A percentile compares a stretch with the other conserved stretches of the same genome.
Conservation (phyloP, 1,284 basidiomycete species). For the Cerioporus squamosus region DNA sequence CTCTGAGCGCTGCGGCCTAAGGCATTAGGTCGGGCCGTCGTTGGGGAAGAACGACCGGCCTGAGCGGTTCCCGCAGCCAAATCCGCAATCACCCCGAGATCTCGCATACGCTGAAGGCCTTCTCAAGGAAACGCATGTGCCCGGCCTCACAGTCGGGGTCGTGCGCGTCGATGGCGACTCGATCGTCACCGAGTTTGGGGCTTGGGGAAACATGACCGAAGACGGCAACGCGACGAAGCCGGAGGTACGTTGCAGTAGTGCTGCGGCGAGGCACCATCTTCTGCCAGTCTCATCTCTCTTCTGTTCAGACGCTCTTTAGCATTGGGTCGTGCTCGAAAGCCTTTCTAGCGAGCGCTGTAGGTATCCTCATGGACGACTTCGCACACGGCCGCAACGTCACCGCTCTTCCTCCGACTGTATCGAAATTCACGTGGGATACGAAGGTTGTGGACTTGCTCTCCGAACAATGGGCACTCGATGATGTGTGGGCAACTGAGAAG, state of each 20-base stretch:
- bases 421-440: constrained; percentile 33
- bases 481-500: constrained; percentile 40
- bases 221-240: not conserved
- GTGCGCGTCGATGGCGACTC: not conserved
- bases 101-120: not conserved
- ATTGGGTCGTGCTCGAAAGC: constrained; percentile 51
- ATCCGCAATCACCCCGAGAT: constrained; percentile 4
- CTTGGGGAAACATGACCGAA: constrained; percentile 9
- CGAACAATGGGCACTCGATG: constrained; percentile 40
- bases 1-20: too few species aligned
- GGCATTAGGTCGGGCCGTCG: too few species aligned
- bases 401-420: constrained; percentile 17
- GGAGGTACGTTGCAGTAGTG: not conserved
- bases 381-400: constrained; percentile 22
- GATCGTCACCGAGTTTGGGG: not conserved
- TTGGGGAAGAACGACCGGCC: too few species aligned
- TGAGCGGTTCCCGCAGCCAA: too few species aligned
- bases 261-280: too few species aligned
- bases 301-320: constrained; percentile 39
- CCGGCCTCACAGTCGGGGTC: not conserved
- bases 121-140: not conserved
- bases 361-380: constrained; percentile 35
- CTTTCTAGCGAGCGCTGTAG: constrained; percentile 38
- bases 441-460: constrained; percentile 45
- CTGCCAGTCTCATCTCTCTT: too few species aligned